Percentiles rank a stretch among this genome's conserved stretches.
Conservation (phyloP, 2,329 filamentous ascomycete species). For the Bisporella sp. region DNA sequence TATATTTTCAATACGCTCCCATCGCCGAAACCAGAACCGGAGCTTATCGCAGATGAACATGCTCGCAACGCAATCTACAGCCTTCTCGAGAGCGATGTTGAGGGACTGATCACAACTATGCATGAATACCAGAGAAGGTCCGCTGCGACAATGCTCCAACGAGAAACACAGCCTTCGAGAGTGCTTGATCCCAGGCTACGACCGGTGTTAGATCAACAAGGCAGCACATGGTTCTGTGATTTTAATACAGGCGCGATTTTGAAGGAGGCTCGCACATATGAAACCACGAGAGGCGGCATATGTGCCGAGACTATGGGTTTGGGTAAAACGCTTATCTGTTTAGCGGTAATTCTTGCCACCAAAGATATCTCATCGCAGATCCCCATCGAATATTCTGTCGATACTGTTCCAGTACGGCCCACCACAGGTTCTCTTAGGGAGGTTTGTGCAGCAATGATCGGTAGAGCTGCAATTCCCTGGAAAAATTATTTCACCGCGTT, state of each 20-base stretch:
- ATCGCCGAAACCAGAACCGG: constrained; percentile 54
- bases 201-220: constrained; percentile 50
- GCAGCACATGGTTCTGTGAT: constrained; percentile 63
- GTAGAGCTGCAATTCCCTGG: constrained; percentile 64
- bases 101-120: constrained; percentile 56
- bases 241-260: constrained; percentile 54
- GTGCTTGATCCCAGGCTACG: constrained; percentile 70
- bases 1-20: constrained; percentile 68
- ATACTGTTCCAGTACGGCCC: constrained; percentile 31
- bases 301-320: constrained; percentile 74
- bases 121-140: constrained; percentile 77
- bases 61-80: constrained; percentile 46
- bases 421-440: constrained; percentile 59
- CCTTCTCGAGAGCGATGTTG: constrained; percentile 45
- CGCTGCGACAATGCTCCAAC: constrained; percentile 76
- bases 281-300: constrained; percentile 68
- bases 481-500: constrained; percentile 50
- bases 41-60: constrained; percentile 41
- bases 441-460: constrained; percentile 68
- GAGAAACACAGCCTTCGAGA: constrained; percentile 59
- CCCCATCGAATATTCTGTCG: constrained; percentile 51
- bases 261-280: constrained; percentile 63
- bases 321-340: constrained; percentile 84
- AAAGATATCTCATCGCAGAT: constrained; percentile 59
- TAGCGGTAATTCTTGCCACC: constrained; percentile 71